Percentiles rank a stretch among this genome's conserved stretches.
Conservation (phyloP, 1,284 basidiomycete species). For the Cutaneotrichosporon cavernicola region DNA sequence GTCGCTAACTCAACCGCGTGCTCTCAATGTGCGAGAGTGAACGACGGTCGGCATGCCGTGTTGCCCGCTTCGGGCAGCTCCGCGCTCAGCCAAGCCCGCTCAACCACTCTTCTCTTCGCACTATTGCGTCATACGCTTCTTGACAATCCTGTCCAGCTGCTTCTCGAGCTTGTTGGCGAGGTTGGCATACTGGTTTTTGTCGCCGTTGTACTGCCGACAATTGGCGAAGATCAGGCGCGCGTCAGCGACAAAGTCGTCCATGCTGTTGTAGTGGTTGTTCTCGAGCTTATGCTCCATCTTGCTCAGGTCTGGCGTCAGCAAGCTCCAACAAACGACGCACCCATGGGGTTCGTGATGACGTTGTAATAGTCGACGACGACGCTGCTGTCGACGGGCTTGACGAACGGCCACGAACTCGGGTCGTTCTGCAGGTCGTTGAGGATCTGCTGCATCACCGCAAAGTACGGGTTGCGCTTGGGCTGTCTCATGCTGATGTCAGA, state of each 20-base stretch:
- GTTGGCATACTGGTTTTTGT: conserved; percentile 78
- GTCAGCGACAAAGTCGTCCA: conserved; percentile 78
- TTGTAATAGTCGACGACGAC: conserved; percentile 91
- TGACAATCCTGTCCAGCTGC: conserved; percentile 52
- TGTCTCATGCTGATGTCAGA: conserved; percentile 54
- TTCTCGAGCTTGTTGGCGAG: conserved; percentile 79
- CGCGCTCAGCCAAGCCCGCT: too few relatives aligned
- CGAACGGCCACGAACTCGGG: conserved; percentile 74
- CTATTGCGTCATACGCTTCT: conserved; percentile 43
- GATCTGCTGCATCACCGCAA: conserved; percentile 74
- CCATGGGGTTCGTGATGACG: conserved; percentile 90
- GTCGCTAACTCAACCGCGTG: too few relatives aligned
- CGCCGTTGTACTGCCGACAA: conserved; percentile 85
- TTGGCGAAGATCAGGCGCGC: conserved; percentile 86
- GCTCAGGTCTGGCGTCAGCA: conserved; percentile 67
- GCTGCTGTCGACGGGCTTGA: conserved; percentile 65
- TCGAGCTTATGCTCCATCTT: conserved; percentile 94
- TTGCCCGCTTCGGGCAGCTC: too few relatives aligned
- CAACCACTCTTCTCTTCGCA: neutral
- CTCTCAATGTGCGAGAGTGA: too few relatives aligned
- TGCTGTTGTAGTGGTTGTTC: conserved; percentile 66
- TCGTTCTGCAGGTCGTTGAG: conserved; percentile 79
- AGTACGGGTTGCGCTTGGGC: conserved; percentile 60
- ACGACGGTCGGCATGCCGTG: too few relatives aligned
- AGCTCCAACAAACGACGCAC: conserved; percentile 56